A percentile compares a stretch with the other conserved stretches of the same genome.
These are phyloP conservation scores for Tuber indicum DNA, from an alignment of 495 filamentous ascomycete genomes.

Conservation along the genomic window DNA sequence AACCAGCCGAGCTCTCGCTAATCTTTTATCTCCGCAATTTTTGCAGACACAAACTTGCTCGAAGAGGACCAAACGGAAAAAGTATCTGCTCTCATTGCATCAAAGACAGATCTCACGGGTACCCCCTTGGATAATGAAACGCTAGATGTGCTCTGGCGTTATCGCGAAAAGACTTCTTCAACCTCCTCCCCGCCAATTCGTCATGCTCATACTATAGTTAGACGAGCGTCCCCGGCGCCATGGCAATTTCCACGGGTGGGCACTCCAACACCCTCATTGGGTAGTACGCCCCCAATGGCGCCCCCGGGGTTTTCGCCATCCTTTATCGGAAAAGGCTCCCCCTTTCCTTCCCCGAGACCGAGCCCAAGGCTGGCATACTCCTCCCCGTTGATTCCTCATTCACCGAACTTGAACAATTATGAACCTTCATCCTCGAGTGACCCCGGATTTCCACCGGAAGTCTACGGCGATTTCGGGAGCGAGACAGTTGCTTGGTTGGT, in stretches of 20 bases:
- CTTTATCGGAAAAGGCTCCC: conserved; percentile 62
- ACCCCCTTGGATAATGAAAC: conserved; percentile 79
- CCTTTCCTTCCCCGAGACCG: conserved; percentile 88
- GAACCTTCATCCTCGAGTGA: conserved; percentile 58
- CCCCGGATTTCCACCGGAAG: conserved; percentile 67
- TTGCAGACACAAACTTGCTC: conserved; percentile 61
- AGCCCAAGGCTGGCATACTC: conserved; percentile 88
- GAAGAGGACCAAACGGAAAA: conserved; percentile 96
- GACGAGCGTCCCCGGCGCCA: conserved; percentile 82
- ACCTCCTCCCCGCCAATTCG: conserved; percentile 70
- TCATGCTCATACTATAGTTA: conserved; percentile 79
- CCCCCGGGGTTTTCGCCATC: conserved; percentile 78
- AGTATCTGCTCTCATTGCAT: conserved; percentile 75
- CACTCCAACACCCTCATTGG: conserved; percentile 70
- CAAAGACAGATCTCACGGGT: conserved; percentile 70
- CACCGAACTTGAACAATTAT: conserved; percentile 87
- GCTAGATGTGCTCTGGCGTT: conserved; percentile 86
- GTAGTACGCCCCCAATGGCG: conserved; percentile 68
- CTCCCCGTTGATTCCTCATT: conserved; percentile 87
- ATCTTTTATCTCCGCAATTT: conserved; percentile 31
- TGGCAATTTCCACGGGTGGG: conserved; percentile 76
- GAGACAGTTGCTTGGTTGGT: conserved; percentile 97
- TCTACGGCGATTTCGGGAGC: conserved; percentile 83
- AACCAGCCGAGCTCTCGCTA: conserved; percentile 37
- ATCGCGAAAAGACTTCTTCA: conserved; percentile 67